These are phyloP conservation scores for Hansenula sp. DNA, from an alignment of 1,139 yeast genomes.

Conservation along the genomic window DNA sequence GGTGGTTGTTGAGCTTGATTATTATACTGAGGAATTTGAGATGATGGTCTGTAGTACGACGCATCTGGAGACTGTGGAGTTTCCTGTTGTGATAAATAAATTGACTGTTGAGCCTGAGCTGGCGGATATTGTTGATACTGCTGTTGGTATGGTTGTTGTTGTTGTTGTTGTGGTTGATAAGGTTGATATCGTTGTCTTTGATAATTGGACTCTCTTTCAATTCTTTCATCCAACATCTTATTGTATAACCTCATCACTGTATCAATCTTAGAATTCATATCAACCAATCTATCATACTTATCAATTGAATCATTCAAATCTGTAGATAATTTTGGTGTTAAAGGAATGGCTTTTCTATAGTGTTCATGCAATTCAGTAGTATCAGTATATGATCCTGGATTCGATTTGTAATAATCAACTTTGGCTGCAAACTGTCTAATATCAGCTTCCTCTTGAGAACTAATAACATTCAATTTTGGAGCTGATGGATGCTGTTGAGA, in stretches of 20 bases:
- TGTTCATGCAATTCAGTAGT: constrained; percentile 29
- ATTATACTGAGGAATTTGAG: not conserved
- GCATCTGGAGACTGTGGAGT: not conserved
- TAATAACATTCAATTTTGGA: constrained; percentile 28
- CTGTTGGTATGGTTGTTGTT: constrained; percentile 3
- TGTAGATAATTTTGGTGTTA: constrained; percentile 73
- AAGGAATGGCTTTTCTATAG: constrained; percentile 56
- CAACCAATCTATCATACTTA: constrained; percentile 67
- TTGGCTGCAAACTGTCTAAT: constrained; percentile 66
- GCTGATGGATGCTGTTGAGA: constrained; percentile 16
- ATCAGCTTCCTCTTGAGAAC: constrained; percentile 61
- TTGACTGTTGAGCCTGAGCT: not conserved
- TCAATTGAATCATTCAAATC: constrained; percentile 60
- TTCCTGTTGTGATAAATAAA: constrained; percentile 2
- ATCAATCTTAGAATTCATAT: constrained; percentile 76
- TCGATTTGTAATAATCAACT: constrained; percentile 50
- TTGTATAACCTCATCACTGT: constrained; percentile 80
- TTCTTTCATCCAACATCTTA: constrained; percentile 64
- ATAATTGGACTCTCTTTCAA: constrained; percentile 21
- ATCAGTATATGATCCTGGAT: constrained; percentile 53
- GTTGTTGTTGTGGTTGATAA: constrained; percentile 1
- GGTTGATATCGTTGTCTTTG: constrained; percentile 8
- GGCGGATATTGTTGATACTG: constrained; percentile 5
- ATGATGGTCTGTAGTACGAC: not conserved
- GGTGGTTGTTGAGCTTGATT: constrained; percentile 2